These are phyloP conservation scores for Hyphodiscus sp. DNA, from an alignment of 2,329 filamentous ascomycete genomes.

Conservation along the genomic window DNA sequence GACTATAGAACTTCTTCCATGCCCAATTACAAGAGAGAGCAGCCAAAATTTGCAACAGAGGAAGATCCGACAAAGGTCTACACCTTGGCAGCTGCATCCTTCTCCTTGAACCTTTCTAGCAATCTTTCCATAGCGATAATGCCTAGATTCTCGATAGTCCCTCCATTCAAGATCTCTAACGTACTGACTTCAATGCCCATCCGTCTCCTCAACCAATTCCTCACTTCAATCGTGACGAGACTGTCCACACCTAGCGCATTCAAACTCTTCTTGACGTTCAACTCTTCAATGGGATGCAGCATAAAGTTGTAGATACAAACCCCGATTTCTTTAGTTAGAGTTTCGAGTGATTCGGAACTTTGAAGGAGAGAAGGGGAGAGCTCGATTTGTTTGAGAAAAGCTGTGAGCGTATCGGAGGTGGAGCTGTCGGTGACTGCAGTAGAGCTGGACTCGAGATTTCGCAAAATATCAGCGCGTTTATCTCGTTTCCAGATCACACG, in stretches of 20 bases:
- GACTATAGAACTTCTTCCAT: no score
- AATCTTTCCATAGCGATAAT: neutral
- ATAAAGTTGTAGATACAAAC: constrained; percentile 3
- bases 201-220: constrained; percentile 5
- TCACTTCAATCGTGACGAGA: constrained; percentile 9
- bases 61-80: no score
- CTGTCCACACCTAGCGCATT: constrained; percentile 7
- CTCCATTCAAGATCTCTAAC: constrained; percentile 25
- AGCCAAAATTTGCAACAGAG: no score
- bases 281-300: constrained; percentile 19
- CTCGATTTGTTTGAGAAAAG: neutral
- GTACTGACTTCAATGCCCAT: constrained; percentile 5
- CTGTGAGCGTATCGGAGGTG: neutral
- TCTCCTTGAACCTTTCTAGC: neutral
- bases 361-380: neutral
- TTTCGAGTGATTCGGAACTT: neutral
- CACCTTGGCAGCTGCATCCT: no score
- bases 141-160: neutral
- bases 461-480: constrained; percentile 3
- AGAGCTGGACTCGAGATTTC: neutral
- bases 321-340: constrained; percentile 6
- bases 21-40: no score
- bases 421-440: neutral
- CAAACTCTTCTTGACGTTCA: constrained; percentile 1
- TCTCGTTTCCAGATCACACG: constrained; percentile 9